Percentiles rank a stretch among this genome's conserved stretches.
phyloP scores from a whole-genome alignment of 305 asterid species.

The Coffea humblotiana region DNA sequence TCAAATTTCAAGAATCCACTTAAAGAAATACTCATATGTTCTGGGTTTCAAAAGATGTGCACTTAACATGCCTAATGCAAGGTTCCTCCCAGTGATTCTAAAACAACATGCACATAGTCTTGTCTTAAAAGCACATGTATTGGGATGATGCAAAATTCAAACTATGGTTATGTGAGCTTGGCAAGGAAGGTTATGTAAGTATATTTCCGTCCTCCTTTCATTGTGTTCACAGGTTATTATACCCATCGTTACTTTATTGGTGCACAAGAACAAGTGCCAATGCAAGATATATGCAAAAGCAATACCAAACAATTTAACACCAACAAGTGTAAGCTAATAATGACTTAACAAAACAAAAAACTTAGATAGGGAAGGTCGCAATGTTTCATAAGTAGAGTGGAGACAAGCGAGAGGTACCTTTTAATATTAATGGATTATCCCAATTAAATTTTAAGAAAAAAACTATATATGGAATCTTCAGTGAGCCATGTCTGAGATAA shows the following conservation, averaged over 20 bases:
- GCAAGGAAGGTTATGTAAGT: background rate
- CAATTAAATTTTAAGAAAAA: background rate
- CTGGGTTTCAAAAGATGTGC: background rate
- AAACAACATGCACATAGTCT: background rate
- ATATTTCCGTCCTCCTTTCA: background rate
- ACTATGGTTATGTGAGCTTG: background rate
- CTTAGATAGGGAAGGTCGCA: background rate
- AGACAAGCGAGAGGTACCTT: background rate
- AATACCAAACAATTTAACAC: background rate
- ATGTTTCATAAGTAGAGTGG: background rate
- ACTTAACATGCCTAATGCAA: background rate
- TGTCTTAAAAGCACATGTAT: background rate
- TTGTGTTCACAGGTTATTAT: background rate
- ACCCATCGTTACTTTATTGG: background rate
- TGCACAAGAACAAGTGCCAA: background rate
- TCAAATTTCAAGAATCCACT: background rate
- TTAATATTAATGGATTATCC: background rate
- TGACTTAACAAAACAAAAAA: too few species aligned
- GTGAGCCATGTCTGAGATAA: background rate
- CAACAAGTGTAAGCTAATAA: background rate
- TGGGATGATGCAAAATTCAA: background rate
- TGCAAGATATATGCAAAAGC: background rate
- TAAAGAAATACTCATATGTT: background rate
- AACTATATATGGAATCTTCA: background rate
- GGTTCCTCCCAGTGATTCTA: background rate